Percentiles rank a stretch among this genome's conserved stretches.
phyloP scores from a whole-genome alignment of 331 rosid genomes.

The Malus hybrid region DNA sequence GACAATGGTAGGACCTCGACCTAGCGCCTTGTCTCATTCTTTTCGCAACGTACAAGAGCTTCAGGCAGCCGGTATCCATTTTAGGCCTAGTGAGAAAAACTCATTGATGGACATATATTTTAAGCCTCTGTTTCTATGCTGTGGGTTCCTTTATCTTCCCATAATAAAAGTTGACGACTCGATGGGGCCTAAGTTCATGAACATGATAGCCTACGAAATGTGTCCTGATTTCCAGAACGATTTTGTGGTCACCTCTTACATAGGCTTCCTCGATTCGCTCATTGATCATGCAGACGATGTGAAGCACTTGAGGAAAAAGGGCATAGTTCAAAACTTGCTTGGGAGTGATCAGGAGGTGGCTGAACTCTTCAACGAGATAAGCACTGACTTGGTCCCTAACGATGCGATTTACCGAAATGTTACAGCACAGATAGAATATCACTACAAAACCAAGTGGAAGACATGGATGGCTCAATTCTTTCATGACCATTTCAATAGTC shows the following conservation, averaged over 20 bases:
- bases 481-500: conserved; percentile 9
- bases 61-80: background rate
- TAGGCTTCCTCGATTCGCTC: conserved; percentile 15
- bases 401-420: background rate
- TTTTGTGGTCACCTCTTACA: background rate
- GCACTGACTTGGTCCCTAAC: conserved; percentile 13
- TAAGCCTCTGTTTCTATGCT: accelerated
- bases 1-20: no score
- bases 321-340: conserved; percentile 1
- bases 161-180: conserved; percentile 8
- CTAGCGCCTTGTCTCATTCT: background rate
- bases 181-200: background rate
- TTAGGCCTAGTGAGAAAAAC: background rate
- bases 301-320: background rate
- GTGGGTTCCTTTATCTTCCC: conserved; percentile 1
- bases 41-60: conserved; percentile 13
- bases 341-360: conserved; percentile 16
- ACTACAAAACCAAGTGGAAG: background rate
- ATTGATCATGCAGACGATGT: conserved; percentile 12
- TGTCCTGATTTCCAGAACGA: background rate
- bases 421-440: background rate
- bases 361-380: conserved; percentile 10
- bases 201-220: conserved; percentile 12
- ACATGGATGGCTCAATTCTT: conserved; percentile 5
- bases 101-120: background rate